phyloP scores from a whole-genome alignment of 1,139 yeast genomes.

The Kluyveromyces marxianus region DNA sequence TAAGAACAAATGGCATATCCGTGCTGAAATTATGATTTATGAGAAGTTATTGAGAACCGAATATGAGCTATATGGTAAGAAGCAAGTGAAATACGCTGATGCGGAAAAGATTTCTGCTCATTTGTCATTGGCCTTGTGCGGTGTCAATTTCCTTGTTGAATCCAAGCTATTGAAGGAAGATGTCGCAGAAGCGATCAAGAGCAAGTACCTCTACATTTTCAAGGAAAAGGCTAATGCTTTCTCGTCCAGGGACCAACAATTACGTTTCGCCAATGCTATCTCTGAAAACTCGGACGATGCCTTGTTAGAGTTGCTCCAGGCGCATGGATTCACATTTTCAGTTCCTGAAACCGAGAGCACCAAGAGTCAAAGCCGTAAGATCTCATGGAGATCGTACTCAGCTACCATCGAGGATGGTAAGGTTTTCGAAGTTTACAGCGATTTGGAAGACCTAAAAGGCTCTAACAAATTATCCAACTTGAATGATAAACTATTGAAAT shows the following conservation, averaged over 20 bases:
- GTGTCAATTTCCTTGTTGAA: slow-evolving; percentile 16
- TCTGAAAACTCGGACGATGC: slow-evolving; percentile 31
- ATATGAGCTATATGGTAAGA: slow-evolving; percentile 33
- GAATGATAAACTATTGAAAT: slow-evolving; percentile 42
- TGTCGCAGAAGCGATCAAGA: slow-evolving; percentile 15
- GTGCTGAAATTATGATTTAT: slow-evolving; percentile 55
- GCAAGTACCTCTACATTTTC: slow-evolving; percentile 25
- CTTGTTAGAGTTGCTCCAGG: slow-evolving; percentile 36
- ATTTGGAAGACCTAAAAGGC: slow-evolving; percentile 22
- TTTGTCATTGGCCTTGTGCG: slow-evolving; percentile 21
- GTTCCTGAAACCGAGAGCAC: slow-evolving; percentile 20
- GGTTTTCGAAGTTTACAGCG: slow-evolving; percentile 48
- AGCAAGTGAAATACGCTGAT: slow-evolving; percentile 44
- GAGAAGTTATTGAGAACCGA: slow-evolving; percentile 54
- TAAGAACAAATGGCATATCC: slow-evolving; percentile 31
- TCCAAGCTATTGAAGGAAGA: slow-evolving; percentile 11
- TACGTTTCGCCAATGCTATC: slow-evolving; percentile 15
- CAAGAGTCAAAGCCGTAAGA: slow-evolving; percentile 30
- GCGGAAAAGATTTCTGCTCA: slow-evolving; percentile 18
- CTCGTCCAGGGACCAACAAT: slow-evolving; percentile 19
- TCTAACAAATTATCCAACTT: slow-evolving; percentile 25
- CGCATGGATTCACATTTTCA: slow-evolving; percentile 25
- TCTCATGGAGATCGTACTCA: slow-evolving; percentile 68
- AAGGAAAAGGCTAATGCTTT: slow-evolving; percentile 22
- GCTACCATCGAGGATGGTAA: slow-evolving; percentile 68